phyloP scores from a whole-genome alignment of 2,329 filamentous ascomycete species.

The Alternaria dauci region DNA sequence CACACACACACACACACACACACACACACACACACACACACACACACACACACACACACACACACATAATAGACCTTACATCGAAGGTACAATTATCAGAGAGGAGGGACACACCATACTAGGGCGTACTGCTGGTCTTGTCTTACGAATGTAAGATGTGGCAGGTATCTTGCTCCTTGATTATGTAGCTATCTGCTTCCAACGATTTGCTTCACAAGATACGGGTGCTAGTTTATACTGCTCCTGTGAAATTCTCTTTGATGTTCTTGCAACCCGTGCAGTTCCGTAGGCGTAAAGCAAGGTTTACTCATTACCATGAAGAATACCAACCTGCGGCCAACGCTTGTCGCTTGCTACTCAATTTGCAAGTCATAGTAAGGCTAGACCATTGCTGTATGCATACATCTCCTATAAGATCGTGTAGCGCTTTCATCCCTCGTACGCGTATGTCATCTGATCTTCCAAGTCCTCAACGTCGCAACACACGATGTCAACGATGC shows the following conservation, averaged over 20 bases:
- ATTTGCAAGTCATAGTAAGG: no score
- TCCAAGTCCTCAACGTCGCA: not conserved
- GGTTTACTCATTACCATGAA: not conserved
- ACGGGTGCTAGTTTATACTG: no score
- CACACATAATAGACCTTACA: not conserved
- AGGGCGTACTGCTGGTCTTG: not conserved
- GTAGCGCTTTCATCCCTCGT: not conserved
- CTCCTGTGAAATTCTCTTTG: not conserved
- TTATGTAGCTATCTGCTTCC: not conserved
- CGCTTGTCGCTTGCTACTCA: not conserved
- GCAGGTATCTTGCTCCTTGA: not conserved
- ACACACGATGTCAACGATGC: no score
- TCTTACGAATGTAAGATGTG: not conserved
- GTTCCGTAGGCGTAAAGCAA: not conserved
- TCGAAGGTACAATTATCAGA: not conserved
- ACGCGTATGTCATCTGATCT: not conserved
- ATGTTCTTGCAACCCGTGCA: not conserved
- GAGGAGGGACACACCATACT: not conserved
- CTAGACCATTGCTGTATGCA: not conserved
- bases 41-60: not conserved
- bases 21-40: not conserved
- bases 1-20: not conserved
- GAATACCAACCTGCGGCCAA: not conserved
- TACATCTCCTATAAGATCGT: not conserved
- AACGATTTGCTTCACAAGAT: not conserved